Evolutionary conservation across 495 filamentous ascomycete species (phyloP).

Genomic region (Penicillium longicatenatum): DNA sequence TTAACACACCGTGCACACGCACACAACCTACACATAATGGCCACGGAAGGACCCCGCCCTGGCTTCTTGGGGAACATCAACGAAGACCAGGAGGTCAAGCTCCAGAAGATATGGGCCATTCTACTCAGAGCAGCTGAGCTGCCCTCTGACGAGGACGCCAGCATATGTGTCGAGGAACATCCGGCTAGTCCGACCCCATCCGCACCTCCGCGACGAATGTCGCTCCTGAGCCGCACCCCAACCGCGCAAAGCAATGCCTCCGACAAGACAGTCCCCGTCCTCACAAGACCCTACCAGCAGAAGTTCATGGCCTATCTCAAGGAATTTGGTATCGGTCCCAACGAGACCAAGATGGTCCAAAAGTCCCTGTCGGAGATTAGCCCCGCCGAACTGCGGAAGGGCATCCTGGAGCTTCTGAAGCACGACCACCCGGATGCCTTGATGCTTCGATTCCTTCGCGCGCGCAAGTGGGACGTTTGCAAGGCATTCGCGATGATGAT

Average conservation of each 20-base stretch:
- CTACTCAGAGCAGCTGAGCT: constrained; percentile 72
- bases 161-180: constrained; percentile 10
- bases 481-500: constrained; percentile 90
- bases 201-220: constrained; percentile 26
- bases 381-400: constrained; percentile 69
- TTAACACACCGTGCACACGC: not conserved
- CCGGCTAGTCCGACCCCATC: constrained; percentile 16
- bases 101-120: constrained; percentile 79
- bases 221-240: constrained; percentile 27
- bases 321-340: constrained; percentile 24
- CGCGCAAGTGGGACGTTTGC: constrained; percentile 92
- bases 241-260: constrained; percentile 24
- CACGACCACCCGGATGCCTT: constrained; percentile 89
- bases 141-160: constrained; percentile 18
- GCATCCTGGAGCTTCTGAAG: constrained; percentile 86
- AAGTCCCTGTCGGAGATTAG: constrained; percentile 43
- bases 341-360: constrained; percentile 35
- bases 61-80: constrained; percentile 85
- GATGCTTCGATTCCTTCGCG: constrained; percentile 86
- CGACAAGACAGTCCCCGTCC: constrained; percentile 18
- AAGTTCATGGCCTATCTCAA: constrained; percentile 27
- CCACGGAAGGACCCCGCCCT: constrained; percentile 42
- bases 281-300: constrained; percentile 21
- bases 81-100: constrained; percentile 76
- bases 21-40: constrained; percentile 16